phyloP scores from a whole-genome alignment of 306 rosid species.

The Cucurbita moschata region DNA sequence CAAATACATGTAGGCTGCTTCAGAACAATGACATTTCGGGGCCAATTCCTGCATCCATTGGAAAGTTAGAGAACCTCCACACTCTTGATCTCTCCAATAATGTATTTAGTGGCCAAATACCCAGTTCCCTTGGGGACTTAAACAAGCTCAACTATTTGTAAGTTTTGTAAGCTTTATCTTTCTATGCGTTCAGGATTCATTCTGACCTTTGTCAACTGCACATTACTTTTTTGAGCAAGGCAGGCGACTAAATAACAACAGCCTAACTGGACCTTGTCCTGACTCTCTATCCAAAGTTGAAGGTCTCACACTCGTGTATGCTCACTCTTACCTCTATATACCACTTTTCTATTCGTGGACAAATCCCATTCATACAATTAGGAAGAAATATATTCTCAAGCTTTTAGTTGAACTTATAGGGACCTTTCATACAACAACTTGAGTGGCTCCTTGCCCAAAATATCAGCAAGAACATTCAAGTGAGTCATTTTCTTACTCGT shows the following conservation, averaged over 20 bases:
- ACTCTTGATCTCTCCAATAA: conserved; percentile 94
- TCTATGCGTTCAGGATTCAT: background rate
- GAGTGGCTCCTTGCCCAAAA: conserved; percentile 74
- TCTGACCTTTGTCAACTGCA: background rate
- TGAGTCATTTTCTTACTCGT: conserved; percentile 21
- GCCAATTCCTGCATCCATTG: conserved; percentile 58
- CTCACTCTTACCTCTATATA: background rate
- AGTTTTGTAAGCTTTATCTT: conserved; percentile 21
- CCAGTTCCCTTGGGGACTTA: conserved; percentile 69
- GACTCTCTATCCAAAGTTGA: conserved; percentile 52
- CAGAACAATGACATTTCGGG: conserved; percentile 90
- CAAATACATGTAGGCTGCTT: conserved; percentile 46
- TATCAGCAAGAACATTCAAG: conserved; percentile 93
- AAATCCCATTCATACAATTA: background rate
- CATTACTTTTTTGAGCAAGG: conserved; percentile 19
- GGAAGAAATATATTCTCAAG: background rate
- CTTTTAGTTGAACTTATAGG: conserved; percentile 28
- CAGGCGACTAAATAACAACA: conserved; percentile 93
- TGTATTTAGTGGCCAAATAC: conserved; percentile 52
- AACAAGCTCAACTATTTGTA: conserved; percentile 83
- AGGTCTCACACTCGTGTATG: conserved; percentile 90
- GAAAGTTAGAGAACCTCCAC: conserved; percentile 71
- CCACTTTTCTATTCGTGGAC: background rate
- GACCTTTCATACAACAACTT: conserved; percentile 92
- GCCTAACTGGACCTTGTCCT: conserved; percentile 80